Evolutionary conservation across 768 basidiomycete species (phyloP).

Genomic region (Hydnum rufescens): DNA sequence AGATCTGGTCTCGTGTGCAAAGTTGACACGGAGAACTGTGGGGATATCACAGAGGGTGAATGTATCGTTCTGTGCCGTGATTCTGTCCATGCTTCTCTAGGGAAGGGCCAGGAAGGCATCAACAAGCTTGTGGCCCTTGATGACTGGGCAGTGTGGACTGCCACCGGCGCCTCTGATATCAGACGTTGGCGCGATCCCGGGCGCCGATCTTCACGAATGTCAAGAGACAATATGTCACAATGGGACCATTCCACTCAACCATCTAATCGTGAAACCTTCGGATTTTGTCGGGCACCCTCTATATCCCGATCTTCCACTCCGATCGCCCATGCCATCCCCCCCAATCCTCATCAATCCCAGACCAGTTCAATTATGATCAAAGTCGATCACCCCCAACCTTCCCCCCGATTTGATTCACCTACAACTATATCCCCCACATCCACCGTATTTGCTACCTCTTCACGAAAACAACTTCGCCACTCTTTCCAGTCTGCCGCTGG

Average conservation of each 20-base stretch:
- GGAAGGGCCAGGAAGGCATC: constrained; percentile 40
- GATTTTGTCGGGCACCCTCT: neutral
- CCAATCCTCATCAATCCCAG: neutral
- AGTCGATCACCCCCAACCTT: neutral
- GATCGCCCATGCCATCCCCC: neutral
- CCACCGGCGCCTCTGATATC: constrained; percentile 62
- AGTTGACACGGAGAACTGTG: constrained; percentile 72
- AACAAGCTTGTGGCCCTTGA: constrained; percentile 70
- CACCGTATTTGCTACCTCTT: neutral
- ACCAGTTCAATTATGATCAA: neutral
- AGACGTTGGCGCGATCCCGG: constrained; percentile 62
- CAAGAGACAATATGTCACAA: neutral
- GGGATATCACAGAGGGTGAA: constrained; percentile 72
- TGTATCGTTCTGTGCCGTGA: constrained; percentile 56
- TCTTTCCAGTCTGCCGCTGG: neutral
- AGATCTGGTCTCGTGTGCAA: constrained; percentile 74
- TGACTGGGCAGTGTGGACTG: constrained; percentile 77
- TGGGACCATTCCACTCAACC: neutral
- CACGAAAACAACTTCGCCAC: neutral
- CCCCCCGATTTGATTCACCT: neutral
- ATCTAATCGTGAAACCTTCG: neutral
- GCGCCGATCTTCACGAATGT: constrained; percentile 21
- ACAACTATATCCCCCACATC: neutral
- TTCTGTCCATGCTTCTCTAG: constrained; percentile 11
- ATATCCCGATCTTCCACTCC: neutral